Conservation (phyloP, 176 grass and related monocot genomes). For the Oryza rufipogon region DNA sequence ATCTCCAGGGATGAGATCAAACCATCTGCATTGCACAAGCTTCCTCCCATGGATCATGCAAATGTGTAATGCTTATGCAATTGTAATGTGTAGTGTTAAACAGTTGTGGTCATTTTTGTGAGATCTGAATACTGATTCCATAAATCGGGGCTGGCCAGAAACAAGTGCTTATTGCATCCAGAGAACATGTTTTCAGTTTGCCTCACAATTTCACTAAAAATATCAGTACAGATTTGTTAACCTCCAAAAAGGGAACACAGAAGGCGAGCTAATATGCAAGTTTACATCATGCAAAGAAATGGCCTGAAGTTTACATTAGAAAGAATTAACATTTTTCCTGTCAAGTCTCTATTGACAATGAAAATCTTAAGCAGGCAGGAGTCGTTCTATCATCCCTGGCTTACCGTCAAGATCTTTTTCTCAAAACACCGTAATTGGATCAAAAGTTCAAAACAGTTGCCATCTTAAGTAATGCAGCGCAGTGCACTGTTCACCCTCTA, state of each 20-base stretch:
- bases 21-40: no score
- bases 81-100: neutral
- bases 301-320: neutral
- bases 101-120: neutral
- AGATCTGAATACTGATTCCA: neutral
- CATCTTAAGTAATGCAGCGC: neutral
- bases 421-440: neutral
- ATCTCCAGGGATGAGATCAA: no score
- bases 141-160: neutral
- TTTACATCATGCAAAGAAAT: neutral
- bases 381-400: neutral
- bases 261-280: neutral
- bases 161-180: no score
- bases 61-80: neutral
- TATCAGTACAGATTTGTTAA: neutral
- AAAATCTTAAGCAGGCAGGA: neutral
- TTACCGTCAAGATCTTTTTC: neutral
- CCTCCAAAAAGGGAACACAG: neutral
- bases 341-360: neutral
- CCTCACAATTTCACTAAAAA: neutral
- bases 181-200: neutral
- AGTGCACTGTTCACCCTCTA: neutral
- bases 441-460: neutral
- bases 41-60: no score
- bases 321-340: neutral